Percentiles rank a stretch among this genome's conserved stretches.
phyloP scores from a whole-genome alignment of 306 rosid genomes.

The Malus asiatica region DNA sequence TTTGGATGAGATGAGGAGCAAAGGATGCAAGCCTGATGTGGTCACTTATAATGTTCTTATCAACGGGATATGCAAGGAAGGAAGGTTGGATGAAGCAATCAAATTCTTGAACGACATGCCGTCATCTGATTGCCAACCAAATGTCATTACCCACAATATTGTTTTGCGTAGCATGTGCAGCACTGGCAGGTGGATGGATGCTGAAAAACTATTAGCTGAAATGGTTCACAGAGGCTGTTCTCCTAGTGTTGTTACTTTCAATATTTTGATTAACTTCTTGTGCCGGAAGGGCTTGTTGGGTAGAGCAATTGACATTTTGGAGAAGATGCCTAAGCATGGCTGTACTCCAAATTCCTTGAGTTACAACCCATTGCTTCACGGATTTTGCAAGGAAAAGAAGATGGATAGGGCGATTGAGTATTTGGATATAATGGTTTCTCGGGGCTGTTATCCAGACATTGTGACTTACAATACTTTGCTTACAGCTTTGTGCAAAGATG shows the following conservation, averaged over 20 bases:
- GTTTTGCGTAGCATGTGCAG: slow-evolving; percentile 87
- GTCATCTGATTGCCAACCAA: slow-evolving; percentile 64
- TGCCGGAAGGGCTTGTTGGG: slow-evolving; percentile 80
- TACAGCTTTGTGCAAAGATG: slow-evolving; percentile 84
- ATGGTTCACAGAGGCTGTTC: slow-evolving; percentile 85
- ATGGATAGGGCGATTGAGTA: slow-evolving; percentile 82
- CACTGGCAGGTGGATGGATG: slow-evolving; percentile 93
- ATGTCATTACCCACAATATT: slow-evolving; percentile 76
- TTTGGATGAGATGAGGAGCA: slow-evolving; percentile 74
- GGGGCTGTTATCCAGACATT: slow-evolving; percentile 94
- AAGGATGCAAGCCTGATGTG: slow-evolving; percentile 88
- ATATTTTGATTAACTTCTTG: slow-evolving; percentile 83
- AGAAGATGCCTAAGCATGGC: slow-evolving; percentile 84
- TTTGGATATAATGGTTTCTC: slow-evolving; percentile 73
- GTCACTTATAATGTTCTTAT: slow-evolving; percentile 86
- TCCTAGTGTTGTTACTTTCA: slow-evolving; percentile 96
- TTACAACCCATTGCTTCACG: slow-evolving; percentile 91
- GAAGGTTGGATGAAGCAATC: slow-evolving; percentile 80
- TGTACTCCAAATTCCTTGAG: slow-evolving; percentile 89
- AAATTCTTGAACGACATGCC: slow-evolving; percentile 52
- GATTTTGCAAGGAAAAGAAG: slow-evolving; percentile 82
- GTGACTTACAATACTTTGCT: slow-evolving; percentile 91
- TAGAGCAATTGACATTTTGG: slow-evolving; percentile 79
- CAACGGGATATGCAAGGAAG: slow-evolving; percentile 89
- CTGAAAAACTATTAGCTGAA: slow-evolving; percentile 63